Percentiles rank a stretch among this genome's conserved stretches.
Evolutionary conservation across 2,329 filamentous ascomycete genomes (phyloP).

Genomic region (Lasiodiplodia gonubiensis): DNA sequence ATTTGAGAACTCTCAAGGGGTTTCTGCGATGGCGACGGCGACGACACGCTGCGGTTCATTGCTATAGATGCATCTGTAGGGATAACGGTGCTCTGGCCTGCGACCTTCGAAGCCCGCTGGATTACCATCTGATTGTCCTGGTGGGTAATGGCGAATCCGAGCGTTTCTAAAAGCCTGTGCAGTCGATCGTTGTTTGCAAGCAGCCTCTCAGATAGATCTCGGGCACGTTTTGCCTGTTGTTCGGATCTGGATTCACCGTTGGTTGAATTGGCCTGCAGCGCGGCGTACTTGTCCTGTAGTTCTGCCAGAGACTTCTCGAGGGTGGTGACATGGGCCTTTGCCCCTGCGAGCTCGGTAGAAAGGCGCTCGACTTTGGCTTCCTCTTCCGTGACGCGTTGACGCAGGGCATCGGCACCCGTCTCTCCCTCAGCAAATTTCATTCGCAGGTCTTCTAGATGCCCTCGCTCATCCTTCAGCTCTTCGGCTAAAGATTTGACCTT

Average conservation of each 20-base stretch:
- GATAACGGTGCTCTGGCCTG: constrained; percentile 53
- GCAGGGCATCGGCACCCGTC: constrained; percentile 78
- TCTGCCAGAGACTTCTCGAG: constrained; percentile 77
- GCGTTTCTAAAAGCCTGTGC: constrained; percentile 79
- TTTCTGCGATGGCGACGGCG: constrained; percentile 58
- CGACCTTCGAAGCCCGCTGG: constrained; percentile 69
- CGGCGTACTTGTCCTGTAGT: constrained; percentile 68
- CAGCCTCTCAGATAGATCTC: constrained; percentile 82
- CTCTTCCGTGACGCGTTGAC: constrained; percentile 75
- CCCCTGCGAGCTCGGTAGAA: constrained; percentile 72
- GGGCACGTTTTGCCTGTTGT: constrained; percentile 72
- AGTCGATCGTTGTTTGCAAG: constrained; percentile 85
- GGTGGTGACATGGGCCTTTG: constrained; percentile 75
- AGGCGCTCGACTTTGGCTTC: constrained; percentile 72
- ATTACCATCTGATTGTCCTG: constrained; percentile 76
- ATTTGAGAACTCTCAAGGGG: constrained; percentile 67
- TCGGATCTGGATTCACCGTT: constrained; percentile 22
- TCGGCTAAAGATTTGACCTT: constrained; percentile 54
- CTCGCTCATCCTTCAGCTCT: constrained; percentile 69
- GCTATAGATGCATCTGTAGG: constrained; percentile 38
- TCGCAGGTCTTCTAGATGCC: constrained; percentile 71
- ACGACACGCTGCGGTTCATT: constrained; percentile 53
- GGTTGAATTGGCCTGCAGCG: constrained; percentile 55
- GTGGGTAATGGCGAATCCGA: constrained; percentile 82
- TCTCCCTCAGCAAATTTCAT: constrained; percentile 80